Conservation (phyloP, 345 rosid species). For the Sonneratia caseolaris region DNA sequence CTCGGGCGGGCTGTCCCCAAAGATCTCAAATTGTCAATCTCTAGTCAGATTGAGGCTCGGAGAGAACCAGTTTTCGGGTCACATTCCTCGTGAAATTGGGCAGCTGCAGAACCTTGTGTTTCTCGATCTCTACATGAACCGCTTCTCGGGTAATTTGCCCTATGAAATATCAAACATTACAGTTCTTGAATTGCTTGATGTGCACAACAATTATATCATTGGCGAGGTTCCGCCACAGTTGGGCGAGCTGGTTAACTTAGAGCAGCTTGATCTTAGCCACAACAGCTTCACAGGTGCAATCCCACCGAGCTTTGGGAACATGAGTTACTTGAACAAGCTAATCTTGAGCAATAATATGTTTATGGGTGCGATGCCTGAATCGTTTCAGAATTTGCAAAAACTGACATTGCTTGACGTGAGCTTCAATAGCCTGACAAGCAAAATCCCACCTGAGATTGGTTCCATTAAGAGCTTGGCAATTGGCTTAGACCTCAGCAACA, state of each 20-base stretch:
- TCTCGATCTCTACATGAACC: conserved; percentile 85
- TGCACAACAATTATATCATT: conserved; percentile 70
- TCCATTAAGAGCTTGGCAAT: conserved; percentile 71
- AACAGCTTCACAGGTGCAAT: conserved; percentile 72
- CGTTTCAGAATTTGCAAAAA: conserved; percentile 54
- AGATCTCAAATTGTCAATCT: conserved; percentile 65
- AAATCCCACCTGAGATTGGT: conserved; percentile 71
- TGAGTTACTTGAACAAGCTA: conserved; percentile 88
- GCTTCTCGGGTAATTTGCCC: conserved; percentile 71
- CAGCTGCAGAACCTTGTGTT: conserved; percentile 82
- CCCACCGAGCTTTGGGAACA: conserved; percentile 72
- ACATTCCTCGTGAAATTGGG: conserved; percentile 75
- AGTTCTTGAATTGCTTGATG: conserved; percentile 80
- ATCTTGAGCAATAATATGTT: conserved; percentile 81
- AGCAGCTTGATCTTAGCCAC: conserved; percentile 92
- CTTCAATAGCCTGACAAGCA: conserved; percentile 63
- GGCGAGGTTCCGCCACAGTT: conserved; percentile 73
- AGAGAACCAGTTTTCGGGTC: conserved; percentile 87
- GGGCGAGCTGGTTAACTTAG: conserved; percentile 86
- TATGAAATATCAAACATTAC: conserved; percentile 61
- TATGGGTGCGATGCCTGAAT: conserved; percentile 58
- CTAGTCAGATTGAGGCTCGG: conserved; percentile 84
- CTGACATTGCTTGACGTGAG: conserved; percentile 81
- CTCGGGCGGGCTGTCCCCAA: conserved; percentile 50
- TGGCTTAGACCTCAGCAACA: conserved; percentile 68